A percentile compares a stretch with the other conserved stretches of the same genome.
Conservation (phyloP, 2,329 filamentous ascomycete species). For the Stromatinia cepivora region DNA sequence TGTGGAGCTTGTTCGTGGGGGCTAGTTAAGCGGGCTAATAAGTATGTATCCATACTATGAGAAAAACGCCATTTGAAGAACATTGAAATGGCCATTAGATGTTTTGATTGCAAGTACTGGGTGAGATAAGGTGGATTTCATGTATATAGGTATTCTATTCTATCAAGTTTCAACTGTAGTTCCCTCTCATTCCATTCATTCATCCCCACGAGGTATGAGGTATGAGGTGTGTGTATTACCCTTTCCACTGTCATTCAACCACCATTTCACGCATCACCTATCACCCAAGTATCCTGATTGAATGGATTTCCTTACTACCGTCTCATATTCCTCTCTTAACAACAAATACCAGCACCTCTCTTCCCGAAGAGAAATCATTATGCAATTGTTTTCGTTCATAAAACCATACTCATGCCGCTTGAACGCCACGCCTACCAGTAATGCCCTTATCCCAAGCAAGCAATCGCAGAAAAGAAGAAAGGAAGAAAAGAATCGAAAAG, state of each 20-base stretch:
- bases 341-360: background rate
- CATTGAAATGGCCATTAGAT: background rate
- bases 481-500: background rate
- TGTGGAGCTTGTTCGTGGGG: background rate
- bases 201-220: background rate
- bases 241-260: background rate
- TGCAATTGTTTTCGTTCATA: conserved; percentile 1
- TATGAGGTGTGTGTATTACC: background rate
- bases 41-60: background rate
- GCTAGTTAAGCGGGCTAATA: background rate
- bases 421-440: conserved; percentile 15
- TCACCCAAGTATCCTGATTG: background rate
- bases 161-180: background rate
- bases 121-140: background rate
- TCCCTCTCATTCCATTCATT: background rate
- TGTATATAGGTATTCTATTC: conserved; percentile 6
- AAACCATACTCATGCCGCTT: conserved; percentile 2
- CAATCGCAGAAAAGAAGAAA: background rate
- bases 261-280: background rate
- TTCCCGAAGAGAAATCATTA: background rate
- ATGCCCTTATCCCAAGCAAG: conserved; percentile 4
- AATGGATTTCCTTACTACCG: background rate
- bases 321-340: background rate
- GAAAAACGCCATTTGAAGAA: background rate
- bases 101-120: background rate